Base-by-base conservation (phyloP, 78 protist genomes). In the Kipferlia bialata region DNA sequence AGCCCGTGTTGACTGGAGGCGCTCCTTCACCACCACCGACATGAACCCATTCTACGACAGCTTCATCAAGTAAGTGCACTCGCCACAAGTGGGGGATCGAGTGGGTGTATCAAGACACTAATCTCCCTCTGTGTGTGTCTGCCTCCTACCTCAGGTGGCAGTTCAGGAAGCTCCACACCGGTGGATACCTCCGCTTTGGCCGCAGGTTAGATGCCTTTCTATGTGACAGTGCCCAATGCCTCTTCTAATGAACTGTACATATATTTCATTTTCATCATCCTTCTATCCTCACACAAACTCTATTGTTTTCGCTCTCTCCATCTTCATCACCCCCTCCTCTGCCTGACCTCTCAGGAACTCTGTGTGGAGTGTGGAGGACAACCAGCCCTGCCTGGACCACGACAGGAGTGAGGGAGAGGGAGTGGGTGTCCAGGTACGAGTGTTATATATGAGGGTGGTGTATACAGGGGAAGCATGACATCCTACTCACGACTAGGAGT, bases 381-480 rank as follows among this genome's bases (percentile, higher is more conserved):
- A 70, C 20, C 99, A 97, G 74, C 96, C 96, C 38, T 97, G 99
- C 78, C 88, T 90, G 34, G 99, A 97, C 84, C 99, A 97, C 87
- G 99, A 97, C 62, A 73, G 65, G 17, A 29, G 53, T 2, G 51
- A 3, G 37, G 83, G 78, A 2, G 74, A 72, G 34, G 78, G 73
- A 32, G 71, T 72, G 24, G 18, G 18, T 29, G 73, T 74, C 29
- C 96, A 95, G 76, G 96, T 95, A 74, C 95, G 93, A 85, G 63
- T 87, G 33, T 85, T 96, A 82, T 91, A 92, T 79, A 34, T 94
- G 53, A 38, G 76, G 45, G n/a, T n/a, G 32, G 87, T 87, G 28
- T n/a, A n/a, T n/a, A n/a, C n/a, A n/a, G n/a, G n/a, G n/a, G n/a
- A n/a, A n/a, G n/a, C n/a, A n/a, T n/a, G n/a, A n/a, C n/a, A n/a